Conservation (phyloP, 257 asterid species). For the Osmanthus fragrans region DNA sequence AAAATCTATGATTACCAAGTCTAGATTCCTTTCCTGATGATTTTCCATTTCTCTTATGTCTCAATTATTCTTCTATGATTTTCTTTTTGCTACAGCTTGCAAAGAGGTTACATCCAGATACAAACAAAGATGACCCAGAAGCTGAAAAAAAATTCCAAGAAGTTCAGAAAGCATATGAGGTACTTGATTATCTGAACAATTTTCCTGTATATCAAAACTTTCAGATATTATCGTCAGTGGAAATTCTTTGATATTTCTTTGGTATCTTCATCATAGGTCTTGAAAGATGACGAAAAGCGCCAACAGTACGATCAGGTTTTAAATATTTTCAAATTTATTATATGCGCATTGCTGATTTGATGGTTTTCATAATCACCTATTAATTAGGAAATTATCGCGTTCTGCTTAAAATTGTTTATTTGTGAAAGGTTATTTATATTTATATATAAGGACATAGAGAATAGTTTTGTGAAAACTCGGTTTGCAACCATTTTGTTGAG, state of each 20-base stretch:
- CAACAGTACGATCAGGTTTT: conserved; percentile 48
- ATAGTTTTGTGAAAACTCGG: background rate
- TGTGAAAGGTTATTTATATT: background rate
- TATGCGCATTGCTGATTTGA: background rate
- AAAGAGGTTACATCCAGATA: conserved; percentile 83
- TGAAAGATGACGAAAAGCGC: conserved; percentile 53
- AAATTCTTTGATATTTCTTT: background rate
- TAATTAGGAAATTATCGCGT: background rate
- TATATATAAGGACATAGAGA: background rate
- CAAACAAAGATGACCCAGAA: conserved; percentile 83
- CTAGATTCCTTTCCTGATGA: background rate
- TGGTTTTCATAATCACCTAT: background rate
- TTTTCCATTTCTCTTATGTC: background rate
- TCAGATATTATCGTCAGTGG: background rate
- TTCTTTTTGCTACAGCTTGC: conserved; percentile 60
- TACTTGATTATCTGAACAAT: conserved; percentile 16
- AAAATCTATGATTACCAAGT: background rate
- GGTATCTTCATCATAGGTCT: conserved; percentile 32
- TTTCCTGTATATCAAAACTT: conserved; percentile 1
- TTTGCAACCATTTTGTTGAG: background rate
- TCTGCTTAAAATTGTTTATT: background rate
- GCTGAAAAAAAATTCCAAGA: conserved; percentile 78
- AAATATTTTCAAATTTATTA: background rate
- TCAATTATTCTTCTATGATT: conserved; percentile 14
- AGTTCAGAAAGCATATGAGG: conserved; percentile 88